These are phyloP conservation scores for Diaporthe ampelina DNA, from an alignment of 2,329 filamentous ascomycete genomes.

Conservation along the genomic window DNA sequence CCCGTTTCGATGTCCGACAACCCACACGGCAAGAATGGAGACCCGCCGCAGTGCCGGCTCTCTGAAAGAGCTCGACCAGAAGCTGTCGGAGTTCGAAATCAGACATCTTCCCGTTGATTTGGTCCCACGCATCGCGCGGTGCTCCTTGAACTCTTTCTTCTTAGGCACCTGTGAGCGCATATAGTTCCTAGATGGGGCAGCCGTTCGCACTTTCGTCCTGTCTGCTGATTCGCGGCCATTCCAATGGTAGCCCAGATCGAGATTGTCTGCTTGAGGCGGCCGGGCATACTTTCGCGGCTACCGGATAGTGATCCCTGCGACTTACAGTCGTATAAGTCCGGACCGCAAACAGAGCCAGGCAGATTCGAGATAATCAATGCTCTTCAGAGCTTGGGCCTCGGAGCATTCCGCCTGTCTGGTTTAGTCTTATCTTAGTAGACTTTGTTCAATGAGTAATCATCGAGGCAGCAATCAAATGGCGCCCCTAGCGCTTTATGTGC, in stretches of 20 bases:
- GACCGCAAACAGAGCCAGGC: background rate
- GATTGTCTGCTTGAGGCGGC: background rate
- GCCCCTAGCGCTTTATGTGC: background rate
- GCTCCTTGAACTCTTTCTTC: background rate
- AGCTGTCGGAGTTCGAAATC: background rate
- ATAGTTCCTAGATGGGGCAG: background rate
- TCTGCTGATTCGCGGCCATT: constrained; percentile 2
- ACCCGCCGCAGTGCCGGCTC: background rate
- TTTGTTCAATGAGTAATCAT: background rate
- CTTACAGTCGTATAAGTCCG: background rate
- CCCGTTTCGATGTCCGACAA: background rate
- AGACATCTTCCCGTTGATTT: background rate
- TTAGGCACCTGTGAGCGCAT: background rate
- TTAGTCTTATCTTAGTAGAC: background rate
- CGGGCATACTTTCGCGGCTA: background rate
- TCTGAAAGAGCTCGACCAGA: background rate
- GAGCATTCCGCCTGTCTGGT: background rate
- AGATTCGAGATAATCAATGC: background rate
- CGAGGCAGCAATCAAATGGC: background rate
- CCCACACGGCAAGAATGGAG: background rate
- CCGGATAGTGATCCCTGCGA: background rate
- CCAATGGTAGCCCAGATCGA: constrained; percentile 5
- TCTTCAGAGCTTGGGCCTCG: background rate
- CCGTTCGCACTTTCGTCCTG: background rate
- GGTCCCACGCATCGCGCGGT: background rate